A percentile compares a stretch with the other conserved stretches of the same genome.
phyloP scores from a whole-genome alignment of 2,329 filamentous ascomycete species.

The Colletotrichum higginsianum region DNA sequence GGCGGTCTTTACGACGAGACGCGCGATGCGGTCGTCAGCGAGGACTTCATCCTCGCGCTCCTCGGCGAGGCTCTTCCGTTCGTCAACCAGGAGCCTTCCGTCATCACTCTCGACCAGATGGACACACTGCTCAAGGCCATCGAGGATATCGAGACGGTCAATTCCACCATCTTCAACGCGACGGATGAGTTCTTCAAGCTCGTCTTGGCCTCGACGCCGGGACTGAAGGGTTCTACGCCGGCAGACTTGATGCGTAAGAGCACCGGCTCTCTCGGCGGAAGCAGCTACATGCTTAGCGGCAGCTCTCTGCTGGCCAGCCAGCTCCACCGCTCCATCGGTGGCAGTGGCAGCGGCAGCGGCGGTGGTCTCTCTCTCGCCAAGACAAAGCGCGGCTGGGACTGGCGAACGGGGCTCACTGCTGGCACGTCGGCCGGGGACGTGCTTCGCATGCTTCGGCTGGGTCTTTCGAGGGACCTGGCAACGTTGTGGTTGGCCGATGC shows the following conservation, averaged over 20 bases:
- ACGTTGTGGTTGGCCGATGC: constrained; percentile 78
- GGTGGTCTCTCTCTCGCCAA: constrained; percentile 50
- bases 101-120: constrained; percentile 81
- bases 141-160: constrained; percentile 84
- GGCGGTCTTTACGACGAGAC: constrained; percentile 89
- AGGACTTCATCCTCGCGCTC: constrained; percentile 87
- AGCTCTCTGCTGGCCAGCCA: constrained; percentile 79
- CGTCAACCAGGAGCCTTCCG: constrained; percentile 68
- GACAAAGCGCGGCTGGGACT: constrained; percentile 79
- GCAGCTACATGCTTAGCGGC: constrained; percentile 79
- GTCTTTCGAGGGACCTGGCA: constrained; percentile 81
- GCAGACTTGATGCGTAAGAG: constrained; percentile 74
- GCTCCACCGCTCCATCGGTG: constrained; percentile 70
- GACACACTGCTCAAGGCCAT: constrained; percentile 82
- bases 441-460: constrained; percentile 79
- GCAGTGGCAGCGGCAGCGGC: constrained; percentile 64
- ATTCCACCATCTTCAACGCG: constrained; percentile 78
- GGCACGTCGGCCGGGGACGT: constrained; percentile 77
- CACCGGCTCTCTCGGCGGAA: constrained; percentile 65
- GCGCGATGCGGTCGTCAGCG: constrained; percentile 86
- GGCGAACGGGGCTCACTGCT: constrained; percentile 82
- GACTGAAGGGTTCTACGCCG: constrained; percentile 73
- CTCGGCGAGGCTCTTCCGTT: constrained; percentile 89
- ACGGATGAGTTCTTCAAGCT: constrained; percentile 85
- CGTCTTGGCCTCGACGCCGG: constrained; percentile 79